phyloP scores from a whole-genome alignment of 2,329 filamentous ascomycete species.

The Madurella fahalii region DNA sequence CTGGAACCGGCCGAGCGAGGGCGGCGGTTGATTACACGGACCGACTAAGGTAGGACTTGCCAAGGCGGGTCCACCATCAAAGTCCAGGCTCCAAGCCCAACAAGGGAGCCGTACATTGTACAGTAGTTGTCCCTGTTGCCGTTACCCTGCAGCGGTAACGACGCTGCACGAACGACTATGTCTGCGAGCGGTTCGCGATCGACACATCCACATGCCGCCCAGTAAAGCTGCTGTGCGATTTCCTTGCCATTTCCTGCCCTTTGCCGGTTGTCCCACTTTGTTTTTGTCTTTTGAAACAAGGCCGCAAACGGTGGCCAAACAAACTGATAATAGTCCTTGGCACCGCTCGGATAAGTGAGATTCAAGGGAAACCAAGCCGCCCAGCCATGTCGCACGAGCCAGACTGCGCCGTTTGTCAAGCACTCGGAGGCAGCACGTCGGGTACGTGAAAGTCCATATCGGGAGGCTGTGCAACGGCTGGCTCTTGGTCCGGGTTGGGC shows the following conservation, averaged over 20 bases:
- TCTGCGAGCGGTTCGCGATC: background rate
- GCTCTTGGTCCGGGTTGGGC: background rate
- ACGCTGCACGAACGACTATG: background rate
- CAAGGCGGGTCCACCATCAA: too few species aligned
- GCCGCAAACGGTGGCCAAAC: constrained; percentile 1
- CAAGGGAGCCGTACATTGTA: background rate
- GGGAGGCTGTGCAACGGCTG: background rate
- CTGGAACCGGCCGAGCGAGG: too few species aligned
- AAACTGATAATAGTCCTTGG: background rate
- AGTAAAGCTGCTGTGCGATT: background rate
- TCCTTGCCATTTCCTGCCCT: background rate
- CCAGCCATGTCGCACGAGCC: background rate
- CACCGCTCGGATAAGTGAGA: background rate
- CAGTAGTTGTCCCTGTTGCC: background rate
- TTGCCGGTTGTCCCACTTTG: background rate
- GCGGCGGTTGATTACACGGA: too few species aligned
- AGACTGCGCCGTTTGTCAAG: too few species aligned
- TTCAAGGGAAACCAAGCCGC: background rate
- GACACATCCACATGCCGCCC: background rate
- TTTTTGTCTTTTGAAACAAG: background rate
- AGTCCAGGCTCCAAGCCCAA: too few species aligned
- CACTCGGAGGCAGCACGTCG: too few species aligned
- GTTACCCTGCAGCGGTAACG: too few species aligned
- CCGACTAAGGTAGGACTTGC: too few species aligned
- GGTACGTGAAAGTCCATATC: background rate